A percentile compares a stretch with the other conserved stretches of the same genome.
Evolutionary conservation across 352 stramenopile species (phyloP).

Genomic region (Pythium sp.): DNA sequence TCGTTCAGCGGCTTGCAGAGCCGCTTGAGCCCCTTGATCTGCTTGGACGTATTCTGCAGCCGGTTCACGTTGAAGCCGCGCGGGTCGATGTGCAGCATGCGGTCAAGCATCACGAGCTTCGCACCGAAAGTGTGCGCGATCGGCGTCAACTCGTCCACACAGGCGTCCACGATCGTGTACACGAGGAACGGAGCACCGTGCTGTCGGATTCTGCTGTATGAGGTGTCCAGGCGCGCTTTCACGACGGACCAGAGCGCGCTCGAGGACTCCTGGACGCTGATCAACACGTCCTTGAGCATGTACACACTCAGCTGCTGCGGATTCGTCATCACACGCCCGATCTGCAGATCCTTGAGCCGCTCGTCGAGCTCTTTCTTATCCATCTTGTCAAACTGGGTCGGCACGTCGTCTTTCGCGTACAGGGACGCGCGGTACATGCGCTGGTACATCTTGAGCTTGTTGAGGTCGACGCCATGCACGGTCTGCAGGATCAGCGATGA

Average conservation of each 20-base stretch:
- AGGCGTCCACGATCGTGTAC: constrained; percentile 80
- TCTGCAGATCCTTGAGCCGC: constrained; percentile 50
- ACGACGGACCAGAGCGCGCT: constrained; percentile 56
- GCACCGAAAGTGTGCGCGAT: constrained; percentile 73
- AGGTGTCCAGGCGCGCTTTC: constrained; percentile 64
- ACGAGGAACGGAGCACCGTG: constrained; percentile 67
- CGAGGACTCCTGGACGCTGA: constrained; percentile 61
- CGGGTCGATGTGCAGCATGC: constrained; percentile 51
- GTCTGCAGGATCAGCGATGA: constrained; percentile 74
- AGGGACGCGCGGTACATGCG: constrained; percentile 70
- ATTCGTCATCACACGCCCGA: constrained; percentile 64
- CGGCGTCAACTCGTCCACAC: constrained; percentile 76
- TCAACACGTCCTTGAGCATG: constrained; percentile 67
- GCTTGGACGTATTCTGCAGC: constrained; percentile 55
- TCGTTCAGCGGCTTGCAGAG: constrained; percentile 75
- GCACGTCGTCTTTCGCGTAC: constrained; percentile 46
- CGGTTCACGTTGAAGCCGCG: constrained; percentile 58
- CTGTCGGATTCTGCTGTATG: constrained; percentile 83
- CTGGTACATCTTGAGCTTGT: constrained; percentile 62
- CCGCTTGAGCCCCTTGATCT: constrained; percentile 72
- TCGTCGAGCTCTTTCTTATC: constrained; percentile 57
- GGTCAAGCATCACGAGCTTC: constrained; percentile 71
- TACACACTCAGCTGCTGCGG: constrained; percentile 80
- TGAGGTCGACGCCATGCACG: constrained; percentile 48
- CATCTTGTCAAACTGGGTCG: constrained; percentile 65